A percentile compares a stretch with the other conserved stretches of the same genome.
Evolutionary conservation across 495 filamentous ascomycete genomes (phyloP).

Genomic region (Tetracladium setigerum): DNA sequence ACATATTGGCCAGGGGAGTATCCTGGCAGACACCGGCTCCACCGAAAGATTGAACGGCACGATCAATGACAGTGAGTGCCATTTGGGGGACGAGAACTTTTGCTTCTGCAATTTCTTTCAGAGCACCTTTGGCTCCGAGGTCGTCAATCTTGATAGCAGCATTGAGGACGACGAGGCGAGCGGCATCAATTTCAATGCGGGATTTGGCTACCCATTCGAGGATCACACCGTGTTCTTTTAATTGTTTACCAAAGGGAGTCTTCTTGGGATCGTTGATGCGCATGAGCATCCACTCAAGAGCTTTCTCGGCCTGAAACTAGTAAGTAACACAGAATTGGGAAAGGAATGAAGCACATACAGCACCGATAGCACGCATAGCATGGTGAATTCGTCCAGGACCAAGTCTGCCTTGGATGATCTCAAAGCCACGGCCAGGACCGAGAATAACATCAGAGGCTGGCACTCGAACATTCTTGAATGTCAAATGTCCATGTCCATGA

Average conservation of each 20-base stretch:
- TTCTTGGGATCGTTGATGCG: constrained; percentile 84
- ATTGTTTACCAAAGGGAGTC: constrained; percentile 72
- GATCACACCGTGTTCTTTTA: constrained; percentile 81
- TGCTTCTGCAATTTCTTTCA: constrained; percentile 80
- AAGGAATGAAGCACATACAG: constrained; percentile 28
- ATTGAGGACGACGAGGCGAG: constrained; percentile 78
- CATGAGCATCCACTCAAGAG: constrained; percentile 82
- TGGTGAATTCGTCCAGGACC: constrained; percentile 92
- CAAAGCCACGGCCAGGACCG: constrained; percentile 87
- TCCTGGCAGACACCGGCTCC: constrained; percentile 85
- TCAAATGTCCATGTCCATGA: constrained; percentile 86
- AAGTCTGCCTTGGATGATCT: constrained; percentile 90
- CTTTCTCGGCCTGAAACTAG: constrained; percentile 57
- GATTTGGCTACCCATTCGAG: constrained; percentile 90
- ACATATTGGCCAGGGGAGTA: constrained; percentile 80
- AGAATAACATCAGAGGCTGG: constrained; percentile 73
- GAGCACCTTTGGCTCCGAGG: constrained; percentile 67
- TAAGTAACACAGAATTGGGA: neutral
- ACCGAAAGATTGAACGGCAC: constrained; percentile 80
- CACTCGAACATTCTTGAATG: constrained; percentile 77
- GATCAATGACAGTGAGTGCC: constrained; percentile 73
- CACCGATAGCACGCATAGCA: constrained; percentile 85
- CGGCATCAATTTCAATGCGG: constrained; percentile 83
- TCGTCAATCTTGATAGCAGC: constrained; percentile 86
- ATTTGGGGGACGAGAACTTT: constrained; percentile 78